Percentiles rank a stretch among this genome's conserved stretches.
Conservation (phyloP, 352 stramenopile species). For the Phytophthora nicotianae region DNA sequence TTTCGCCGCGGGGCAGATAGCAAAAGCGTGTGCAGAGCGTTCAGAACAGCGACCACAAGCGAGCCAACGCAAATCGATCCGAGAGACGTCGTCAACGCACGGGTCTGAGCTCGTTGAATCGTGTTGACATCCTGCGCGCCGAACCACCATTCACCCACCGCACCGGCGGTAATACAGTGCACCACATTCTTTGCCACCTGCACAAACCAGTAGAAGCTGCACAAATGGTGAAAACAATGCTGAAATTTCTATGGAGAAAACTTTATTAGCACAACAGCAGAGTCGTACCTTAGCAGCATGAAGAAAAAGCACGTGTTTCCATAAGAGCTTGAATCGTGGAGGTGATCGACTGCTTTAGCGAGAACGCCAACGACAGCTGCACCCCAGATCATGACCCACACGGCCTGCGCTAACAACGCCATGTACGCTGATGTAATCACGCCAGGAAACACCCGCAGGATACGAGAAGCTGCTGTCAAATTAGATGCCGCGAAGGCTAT, state of each 20-base stretch:
- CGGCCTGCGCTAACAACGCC: conserved; percentile 59
- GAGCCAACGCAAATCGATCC: conserved; percentile 88
- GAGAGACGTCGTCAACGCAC: conserved; percentile 74
- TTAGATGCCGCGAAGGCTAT: conserved; percentile 87
- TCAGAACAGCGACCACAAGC: conserved; percentile 74
- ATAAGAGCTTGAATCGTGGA: conserved; percentile 65
- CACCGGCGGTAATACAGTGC: conserved; percentile 81
- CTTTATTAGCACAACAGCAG: neutral
- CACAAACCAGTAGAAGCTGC: conserved; percentile 85
- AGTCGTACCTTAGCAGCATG: conserved; percentile 77
- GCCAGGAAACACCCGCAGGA: conserved; percentile 78
- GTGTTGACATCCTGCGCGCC: conserved; percentile 74
- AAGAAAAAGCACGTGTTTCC: conserved; percentile 86
- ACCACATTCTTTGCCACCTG: conserved; percentile 87
- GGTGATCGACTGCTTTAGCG: conserved; percentile 49
- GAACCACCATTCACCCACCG: conserved; percentile 89
- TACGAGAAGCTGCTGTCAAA: conserved; percentile 66
- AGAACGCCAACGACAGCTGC: conserved; percentile 75
- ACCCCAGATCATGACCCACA: conserved; percentile 84
- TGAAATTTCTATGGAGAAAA: neutral
- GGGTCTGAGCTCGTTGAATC: conserved; percentile 66
- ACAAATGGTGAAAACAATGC: neutral
- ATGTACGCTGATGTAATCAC: conserved; percentile 71
- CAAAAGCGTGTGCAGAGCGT: conserved; percentile 68
- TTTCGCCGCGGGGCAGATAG: conserved; percentile 74